A percentile compares a stretch with the other conserved stretches of the same genome.
phyloP scores from a whole-genome alignment of 83 land plant genomes.

The Isoetes engelmannii region DNA sequence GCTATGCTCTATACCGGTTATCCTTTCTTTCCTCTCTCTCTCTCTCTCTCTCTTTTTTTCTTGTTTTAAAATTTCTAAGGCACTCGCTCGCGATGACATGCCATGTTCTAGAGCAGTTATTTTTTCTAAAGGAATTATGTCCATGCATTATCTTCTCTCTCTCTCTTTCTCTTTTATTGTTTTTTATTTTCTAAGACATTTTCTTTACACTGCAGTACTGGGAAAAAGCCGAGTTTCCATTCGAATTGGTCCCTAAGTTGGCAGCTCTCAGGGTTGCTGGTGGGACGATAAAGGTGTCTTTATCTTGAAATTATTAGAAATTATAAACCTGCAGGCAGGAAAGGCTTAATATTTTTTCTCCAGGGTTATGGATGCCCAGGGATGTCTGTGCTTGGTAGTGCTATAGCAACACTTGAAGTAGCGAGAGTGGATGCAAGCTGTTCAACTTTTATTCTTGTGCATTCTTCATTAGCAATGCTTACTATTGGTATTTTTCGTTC shows the following conservation, averaged over 20 bases:
- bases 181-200: not conserved
- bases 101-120: not conserved
- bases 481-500: conserved; percentile 56
- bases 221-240: conserved; percentile 97
- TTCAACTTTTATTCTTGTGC: conserved; percentile 80
- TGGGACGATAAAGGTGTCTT: conserved; percentile 82
- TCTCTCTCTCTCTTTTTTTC: not conserved
- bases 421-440: conserved; percentile 95
- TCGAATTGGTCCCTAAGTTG: conserved; percentile 70
- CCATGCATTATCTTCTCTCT: not conserved
- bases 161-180: not conserved
- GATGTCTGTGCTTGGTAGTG: conserved; percentile 66
- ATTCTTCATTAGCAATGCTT: conserved; percentile 86
- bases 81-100: not conserved
- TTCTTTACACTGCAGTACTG: conserved; percentile 51
- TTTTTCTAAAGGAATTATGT: not conserved
- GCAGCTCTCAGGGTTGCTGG: conserved; percentile 64
- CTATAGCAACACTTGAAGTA: conserved; percentile 58
- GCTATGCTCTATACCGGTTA: not conserved
- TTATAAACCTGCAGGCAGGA: no score
- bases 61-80: not conserved
- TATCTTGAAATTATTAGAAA: not conserved
- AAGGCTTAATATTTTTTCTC: not conserved
- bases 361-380: conserved; percentile 97
- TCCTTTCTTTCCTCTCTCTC: not conserved